Percentiles rank a stretch among this genome's conserved stretches.
Conservation (phyloP, 2,329 filamentous ascomycete species). For the Epicoccum sorghinum region DNA sequence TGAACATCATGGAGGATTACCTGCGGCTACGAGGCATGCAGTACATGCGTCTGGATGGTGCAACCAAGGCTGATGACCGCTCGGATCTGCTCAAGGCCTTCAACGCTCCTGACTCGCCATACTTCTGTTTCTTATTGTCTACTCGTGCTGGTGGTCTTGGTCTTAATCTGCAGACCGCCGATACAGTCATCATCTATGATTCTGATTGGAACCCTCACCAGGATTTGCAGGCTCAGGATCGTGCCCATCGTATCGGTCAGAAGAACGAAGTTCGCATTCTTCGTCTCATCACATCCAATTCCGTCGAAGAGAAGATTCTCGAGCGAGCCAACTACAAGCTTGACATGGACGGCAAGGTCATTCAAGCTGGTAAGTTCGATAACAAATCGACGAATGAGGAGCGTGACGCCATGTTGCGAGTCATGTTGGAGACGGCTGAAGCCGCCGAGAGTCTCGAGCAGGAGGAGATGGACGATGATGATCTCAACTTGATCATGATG, state of each 20-base stretch:
- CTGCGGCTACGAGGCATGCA: conserved; percentile 80
- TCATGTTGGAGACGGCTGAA: conserved; percentile 82
- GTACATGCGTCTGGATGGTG: conserved; percentile 93
- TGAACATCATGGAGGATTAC: conserved; percentile 99
- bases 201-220: conserved; percentile 99
- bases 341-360: conserved; percentile 99
- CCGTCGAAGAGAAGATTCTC: conserved; percentile 97
- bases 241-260: conserved; percentile 99
- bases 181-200: conserved; percentile 99
- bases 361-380: conserved; percentile 98
- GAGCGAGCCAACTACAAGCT: conserved; percentile 97
- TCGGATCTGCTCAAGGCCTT: conserved; percentile 88
- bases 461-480: conserved; percentile 98
- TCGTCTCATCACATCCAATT: conserved; percentile 93
- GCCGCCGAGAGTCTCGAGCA: conserved; percentile 76
- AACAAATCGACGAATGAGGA: conserved; percentile 99
- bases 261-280: conserved; percentile 99
- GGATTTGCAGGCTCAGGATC: conserved; percentile 98
- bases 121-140: conserved; percentile 98
- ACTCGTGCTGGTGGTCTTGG: conserved; percentile 97
- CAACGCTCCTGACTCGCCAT: conserved; percentile 87
- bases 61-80: conserved; percentile 96
- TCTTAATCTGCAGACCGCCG: conserved; percentile 94
- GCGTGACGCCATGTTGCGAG: conserved; percentile 93
- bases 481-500: conserved; percentile 92